Conservation (phyloP, 768 basidiomycete genomes). For the Pleurotus salmoneostramineus region DNA sequence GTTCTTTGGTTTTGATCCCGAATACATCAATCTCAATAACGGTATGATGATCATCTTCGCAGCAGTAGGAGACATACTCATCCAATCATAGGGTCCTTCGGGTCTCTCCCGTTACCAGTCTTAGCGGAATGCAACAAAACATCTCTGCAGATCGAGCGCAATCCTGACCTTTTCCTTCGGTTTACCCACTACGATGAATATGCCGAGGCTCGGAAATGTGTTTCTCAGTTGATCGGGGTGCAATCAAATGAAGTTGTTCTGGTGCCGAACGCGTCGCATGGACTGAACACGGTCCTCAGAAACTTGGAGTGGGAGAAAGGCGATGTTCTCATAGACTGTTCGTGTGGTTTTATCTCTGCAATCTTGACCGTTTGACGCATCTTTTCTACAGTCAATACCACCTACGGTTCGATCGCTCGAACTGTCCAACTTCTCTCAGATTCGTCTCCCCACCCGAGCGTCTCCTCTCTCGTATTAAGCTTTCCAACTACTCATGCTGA, state of each 20-base stretch:
- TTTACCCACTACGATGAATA: slow-evolving; percentile 25
- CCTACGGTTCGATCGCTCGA: slow-evolving; percentile 48
- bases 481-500: slow-evolving; percentile 46
- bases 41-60: slow-evolving; percentile 26
- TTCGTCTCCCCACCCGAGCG: slow-evolving; percentile 38
- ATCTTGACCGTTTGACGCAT: background rate
- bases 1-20: slow-evolving; percentile 41
- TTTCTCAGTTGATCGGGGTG: slow-evolving; percentile 48
- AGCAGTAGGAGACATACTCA: slow-evolving; percentile 23
- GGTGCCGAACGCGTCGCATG: slow-evolving; percentile 53
- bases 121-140: slow-evolving; percentile 31
- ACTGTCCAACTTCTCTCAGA: slow-evolving; percentile 53
- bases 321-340: slow-evolving; percentile 60
- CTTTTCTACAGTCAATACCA: slow-evolving; percentile 16
- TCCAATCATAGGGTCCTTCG: slow-evolving; percentile 31
- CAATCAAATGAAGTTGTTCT: slow-evolving; percentile 43
- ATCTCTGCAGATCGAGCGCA: slow-evolving; percentile 35
- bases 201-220: slow-evolving; percentile 31
- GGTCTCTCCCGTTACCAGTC: slow-evolving; percentile 45
- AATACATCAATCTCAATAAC: slow-evolving; percentile 36
- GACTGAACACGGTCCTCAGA: slow-evolving; percentile 54
- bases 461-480: slow-evolving; percentile 38
- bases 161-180: slow-evolving; percentile 47
- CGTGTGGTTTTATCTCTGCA: background rate
- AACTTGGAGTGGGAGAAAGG: slow-evolving; percentile 60